phyloP scores from a whole-genome alignment of 2,329 filamentous ascomycete species.

The Colletotrichum cereale region DNA sequence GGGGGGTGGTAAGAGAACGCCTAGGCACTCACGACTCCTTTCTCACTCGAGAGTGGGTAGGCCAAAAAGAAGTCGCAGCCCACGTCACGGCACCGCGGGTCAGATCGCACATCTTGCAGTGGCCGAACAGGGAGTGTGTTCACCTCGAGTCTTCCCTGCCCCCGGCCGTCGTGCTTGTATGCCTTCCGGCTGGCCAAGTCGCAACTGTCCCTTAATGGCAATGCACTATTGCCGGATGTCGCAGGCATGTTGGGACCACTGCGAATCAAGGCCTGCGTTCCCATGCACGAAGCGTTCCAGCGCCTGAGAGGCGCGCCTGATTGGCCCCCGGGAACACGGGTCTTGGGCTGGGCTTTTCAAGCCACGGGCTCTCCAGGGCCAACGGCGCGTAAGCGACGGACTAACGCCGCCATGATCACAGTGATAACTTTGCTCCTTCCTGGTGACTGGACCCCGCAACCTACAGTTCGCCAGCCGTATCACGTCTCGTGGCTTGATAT shows the following conservation, averaged over 20 bases:
- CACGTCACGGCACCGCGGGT: constrained; percentile 36
- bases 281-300: constrained; percentile 59
- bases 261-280: constrained; percentile 53
- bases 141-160: constrained; percentile 21
- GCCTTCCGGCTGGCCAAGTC: constrained; percentile 23
- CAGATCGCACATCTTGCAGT: constrained; percentile 37
- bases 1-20: constrained; percentile 33
- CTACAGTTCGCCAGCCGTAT: constrained; percentile 17
- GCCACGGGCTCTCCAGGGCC: constrained; percentile 42
- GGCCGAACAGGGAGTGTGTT: constrained; percentile 31
- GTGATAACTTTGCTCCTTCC: constrained; percentile 22
- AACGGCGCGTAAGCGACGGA: constrained; percentile 55
- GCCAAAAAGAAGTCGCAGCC: constrained; percentile 27
- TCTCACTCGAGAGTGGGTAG: constrained; percentile 13
- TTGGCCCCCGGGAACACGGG: constrained; percentile 49
- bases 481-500: constrained; percentile 28
- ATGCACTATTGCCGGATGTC: constrained; percentile 35
- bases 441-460: constrained; percentile 20
- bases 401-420: constrained; percentile 37
- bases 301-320: constrained; percentile 48
- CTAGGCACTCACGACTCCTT: constrained; percentile 15
- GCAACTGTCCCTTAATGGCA: constrained; percentile 29
- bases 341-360: constrained; percentile 32
- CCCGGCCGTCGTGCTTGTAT: constrained; percentile 10
- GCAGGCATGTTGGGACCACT: constrained; percentile 48